Evolutionary conservation across 129 eudicot species (phyloP).

Genomic region (Flaveria bidentis): DNA sequence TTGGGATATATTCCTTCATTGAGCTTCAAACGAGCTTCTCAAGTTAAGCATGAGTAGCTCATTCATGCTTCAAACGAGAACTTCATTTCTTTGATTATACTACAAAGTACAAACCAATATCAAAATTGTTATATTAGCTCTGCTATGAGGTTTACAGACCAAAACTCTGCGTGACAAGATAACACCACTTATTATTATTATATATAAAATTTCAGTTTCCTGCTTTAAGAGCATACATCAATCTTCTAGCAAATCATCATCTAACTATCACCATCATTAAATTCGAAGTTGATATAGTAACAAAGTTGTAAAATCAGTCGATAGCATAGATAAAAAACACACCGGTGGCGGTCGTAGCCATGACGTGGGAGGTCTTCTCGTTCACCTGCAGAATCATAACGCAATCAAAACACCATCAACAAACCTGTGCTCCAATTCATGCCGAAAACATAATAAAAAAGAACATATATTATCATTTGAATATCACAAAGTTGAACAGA

Average conservation of each 20-base stretch:
- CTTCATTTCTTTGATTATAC: no score
- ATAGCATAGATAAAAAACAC: not conserved
- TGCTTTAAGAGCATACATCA: not conserved
- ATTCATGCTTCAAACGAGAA: no score
- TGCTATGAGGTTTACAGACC: not conserved
- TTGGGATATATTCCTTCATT: no score
- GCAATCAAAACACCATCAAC: not conserved
- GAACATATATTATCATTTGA: not conserved
- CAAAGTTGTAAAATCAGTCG: not conserved
- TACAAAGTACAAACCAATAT: not conserved
- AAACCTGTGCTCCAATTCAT: not conserved
- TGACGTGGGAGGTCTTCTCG: conserved; percentile 25
- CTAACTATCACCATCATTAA: no score
- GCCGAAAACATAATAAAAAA: not conserved
- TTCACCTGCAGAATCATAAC: conserved; percentile 28
- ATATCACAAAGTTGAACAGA: not conserved
- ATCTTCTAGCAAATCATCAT: not conserved
- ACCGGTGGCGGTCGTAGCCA: conserved; percentile 31
- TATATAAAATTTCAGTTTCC: no score
- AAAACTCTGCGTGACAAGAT: not conserved
- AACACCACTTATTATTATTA: not conserved
- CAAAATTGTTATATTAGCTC: no score
- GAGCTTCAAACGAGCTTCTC: no score
- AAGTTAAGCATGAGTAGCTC: no score
- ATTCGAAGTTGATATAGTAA: no score